Conservation (phyloP, 495 filamentous ascomycete species). For the Aspergillus baeticus region DNA sequence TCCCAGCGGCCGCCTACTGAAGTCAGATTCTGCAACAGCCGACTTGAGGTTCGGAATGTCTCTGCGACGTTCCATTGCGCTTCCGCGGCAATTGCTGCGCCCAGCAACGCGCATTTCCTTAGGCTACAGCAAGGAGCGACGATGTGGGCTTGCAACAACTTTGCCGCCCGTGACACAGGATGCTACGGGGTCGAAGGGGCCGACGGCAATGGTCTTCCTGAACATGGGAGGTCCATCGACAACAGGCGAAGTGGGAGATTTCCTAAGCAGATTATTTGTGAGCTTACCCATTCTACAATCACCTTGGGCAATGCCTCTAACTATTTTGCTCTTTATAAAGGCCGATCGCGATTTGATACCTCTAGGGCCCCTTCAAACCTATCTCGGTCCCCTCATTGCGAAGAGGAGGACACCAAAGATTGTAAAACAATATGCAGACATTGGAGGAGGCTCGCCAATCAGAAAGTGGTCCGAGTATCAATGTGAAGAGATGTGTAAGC, state of each 20-base stretch:
- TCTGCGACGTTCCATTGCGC: constrained; percentile 32
- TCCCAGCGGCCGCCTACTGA: not conserved
- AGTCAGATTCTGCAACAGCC: not conserved
- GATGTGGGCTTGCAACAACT: constrained; percentile 58
- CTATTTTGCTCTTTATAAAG: constrained; percentile 36
- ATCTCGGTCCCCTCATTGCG: constrained; percentile 85
- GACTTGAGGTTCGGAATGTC: constrained; percentile 30
- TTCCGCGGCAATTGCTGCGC: constrained; percentile 33
- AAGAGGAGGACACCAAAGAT: constrained; percentile 91
- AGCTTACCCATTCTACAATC: constrained; percentile 14
- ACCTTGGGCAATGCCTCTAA: not conserved
- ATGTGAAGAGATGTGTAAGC: constrained; percentile 89
- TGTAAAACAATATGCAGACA: constrained; percentile 88
- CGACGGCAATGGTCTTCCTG: constrained; percentile 96
- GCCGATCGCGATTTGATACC: constrained; percentile 94
- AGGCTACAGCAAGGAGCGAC: constrained; percentile 25
- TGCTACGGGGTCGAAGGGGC: constrained; percentile 59
- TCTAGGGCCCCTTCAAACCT: constrained; percentile 87
- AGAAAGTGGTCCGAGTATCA: constrained; percentile 97
- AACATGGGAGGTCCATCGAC: constrained; percentile 99
- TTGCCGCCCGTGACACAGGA: constrained; percentile 75
- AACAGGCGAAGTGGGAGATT: constrained; percentile 81
- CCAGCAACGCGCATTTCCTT: constrained; percentile 24
- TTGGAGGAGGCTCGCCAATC: constrained; percentile 96
- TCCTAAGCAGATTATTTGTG: constrained; percentile 93